Evolutionary conservation across 768 basidiomycete genomes (phyloP).

Genomic region (Leccinum sublutescens): DNA sequence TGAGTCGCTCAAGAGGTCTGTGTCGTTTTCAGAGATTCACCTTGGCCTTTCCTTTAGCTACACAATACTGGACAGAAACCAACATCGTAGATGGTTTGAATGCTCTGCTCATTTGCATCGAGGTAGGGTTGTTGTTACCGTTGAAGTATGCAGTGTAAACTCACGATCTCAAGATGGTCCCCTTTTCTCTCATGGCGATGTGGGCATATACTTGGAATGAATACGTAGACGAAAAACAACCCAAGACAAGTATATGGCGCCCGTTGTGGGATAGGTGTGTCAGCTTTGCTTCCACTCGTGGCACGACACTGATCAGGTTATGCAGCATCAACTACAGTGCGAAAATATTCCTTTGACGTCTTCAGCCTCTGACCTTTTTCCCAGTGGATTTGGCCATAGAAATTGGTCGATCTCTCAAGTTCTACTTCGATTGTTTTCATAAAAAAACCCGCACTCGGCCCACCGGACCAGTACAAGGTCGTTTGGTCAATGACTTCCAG

Average conservation of each 20-base stretch:
- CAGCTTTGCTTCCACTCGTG: too few species aligned
- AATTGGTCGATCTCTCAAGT: slow-evolving; percentile 59
- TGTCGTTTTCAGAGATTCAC: neutral
- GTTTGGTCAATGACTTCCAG: slow-evolving; percentile 25
- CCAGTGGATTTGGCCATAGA: slow-evolving; percentile 66
- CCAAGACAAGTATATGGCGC: too few species aligned
- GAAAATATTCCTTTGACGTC: too few species aligned
- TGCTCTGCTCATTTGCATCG: slow-evolving; percentile 79
- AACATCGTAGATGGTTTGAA: slow-evolving; percentile 85
- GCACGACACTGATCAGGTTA: too few species aligned
- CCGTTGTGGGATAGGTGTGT: too few species aligned
- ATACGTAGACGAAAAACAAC: too few species aligned
- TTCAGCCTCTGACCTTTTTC: slow-evolving; percentile 6
- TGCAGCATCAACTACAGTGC: too few species aligned
- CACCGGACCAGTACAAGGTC: slow-evolving; percentile 12
- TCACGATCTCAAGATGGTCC: slow-evolving; percentile 62
- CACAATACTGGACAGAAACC: slow-evolving; percentile 76
- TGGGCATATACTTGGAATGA: slow-evolving; percentile 43
- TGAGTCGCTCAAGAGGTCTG: slow-evolving; percentile 20
- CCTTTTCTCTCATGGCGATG: slow-evolving; percentile 74
- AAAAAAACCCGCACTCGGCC: slow-evolving; percentile 29
- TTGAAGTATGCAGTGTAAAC: slow-evolving; percentile 7
- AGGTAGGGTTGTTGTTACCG: slow-evolving; percentile 44
- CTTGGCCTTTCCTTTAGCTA: slow-evolving; percentile 41
- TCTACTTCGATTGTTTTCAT: slow-evolving; percentile 47